Base-by-base conservation (phyloP, 2,329 filamentous ascomycete species). In the Botrytis galanthina region DNA sequence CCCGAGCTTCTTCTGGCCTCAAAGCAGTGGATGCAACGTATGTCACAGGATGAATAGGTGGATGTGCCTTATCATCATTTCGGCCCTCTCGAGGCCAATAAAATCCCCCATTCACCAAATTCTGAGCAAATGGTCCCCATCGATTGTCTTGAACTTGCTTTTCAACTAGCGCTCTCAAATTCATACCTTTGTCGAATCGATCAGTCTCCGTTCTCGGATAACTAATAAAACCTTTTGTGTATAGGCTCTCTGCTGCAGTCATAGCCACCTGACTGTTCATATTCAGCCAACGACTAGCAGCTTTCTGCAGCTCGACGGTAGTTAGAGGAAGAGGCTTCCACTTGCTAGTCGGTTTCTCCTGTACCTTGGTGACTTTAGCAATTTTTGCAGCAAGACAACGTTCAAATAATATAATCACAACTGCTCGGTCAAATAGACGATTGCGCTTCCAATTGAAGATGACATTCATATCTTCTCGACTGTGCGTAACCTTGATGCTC, bases 141-240 rank as follows among this genome's bases (percentile, higher is more conserved):
- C 86, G 84, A 60, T 85, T 84, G 80, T 94, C 93, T 74, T 90
- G 90, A 1, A 89, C 90, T 82, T 99, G 96, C 80, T 97, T 98
- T 78, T 93, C 89, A 29, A 98, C 88, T 14, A 99, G 85, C 35
- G 87, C 88, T 75, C 88, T 89, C 32, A 99, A 86, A 80, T 98
- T 91, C 85, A 98, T 98, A 7, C 88, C 95, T 78, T 89, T 90
- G 79, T 98, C 95, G 80, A 98, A 99, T 46, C 95, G 92, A 82
- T 99, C 96, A 0, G 96, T 99, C 82, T 99, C 96, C 0, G 96
- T 99, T 82, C 96, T 91, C 1, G 96, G 96, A 82, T 99, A 99
- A 82, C 95, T 98, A 83, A 99, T 97, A 83, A 95, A 98, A 0
- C 96, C 96, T 82, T 92, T 94, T 66, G 94, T 95, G 84, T 99